phyloP scores from a whole-genome alignment of 805 yeast species.

The Candida broadrunensis region DNA sequence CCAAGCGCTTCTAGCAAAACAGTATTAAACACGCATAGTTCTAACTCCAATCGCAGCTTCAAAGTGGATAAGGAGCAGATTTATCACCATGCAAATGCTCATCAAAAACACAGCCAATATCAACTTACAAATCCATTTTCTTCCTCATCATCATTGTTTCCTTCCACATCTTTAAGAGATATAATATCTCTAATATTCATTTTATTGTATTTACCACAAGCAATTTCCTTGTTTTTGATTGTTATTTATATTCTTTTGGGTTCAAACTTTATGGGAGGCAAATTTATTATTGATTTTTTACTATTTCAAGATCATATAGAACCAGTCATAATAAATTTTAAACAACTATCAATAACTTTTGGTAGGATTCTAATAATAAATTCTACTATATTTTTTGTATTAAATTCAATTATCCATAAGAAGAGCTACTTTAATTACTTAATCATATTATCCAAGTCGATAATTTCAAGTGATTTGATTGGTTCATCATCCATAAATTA shows the following conservation, averaged over 20 bases:
- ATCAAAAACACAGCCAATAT: not conserved
- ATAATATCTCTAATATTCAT: constrained; percentile 29
- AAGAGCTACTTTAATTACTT: constrained; percentile 20
- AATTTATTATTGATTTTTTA: constrained; percentile 17
- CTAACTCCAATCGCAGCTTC: not conserved
- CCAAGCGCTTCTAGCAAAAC: not conserved
- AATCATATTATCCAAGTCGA: constrained; percentile 25
- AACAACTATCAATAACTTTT: constrained; percentile 13
- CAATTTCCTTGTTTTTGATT: constrained; percentile 20
- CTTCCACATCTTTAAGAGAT: constrained; percentile 27
- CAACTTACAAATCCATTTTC: not conserved
- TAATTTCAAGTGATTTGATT: constrained; percentile 27
- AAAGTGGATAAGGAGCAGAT: not conserved
- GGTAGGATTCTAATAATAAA: constrained; percentile 21
- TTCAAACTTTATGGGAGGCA: constrained; percentile 26
- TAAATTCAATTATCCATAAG: constrained; percentile 14
- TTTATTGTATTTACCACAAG: constrained; percentile 25
- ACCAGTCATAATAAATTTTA: constrained; percentile 9
- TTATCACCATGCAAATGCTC: not conserved
- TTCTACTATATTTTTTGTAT: constrained; percentile 18
- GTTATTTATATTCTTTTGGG: constrained; percentile 23
- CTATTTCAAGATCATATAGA: constrained; percentile 11
- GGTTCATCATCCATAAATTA: constrained; percentile 22
- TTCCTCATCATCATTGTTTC: constrained; percentile 9
- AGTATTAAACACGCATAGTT: not conserved